Evolutionary conservation across 129 eudicot species (phyloP).

Genomic region (Escallonia rubra): DNA sequence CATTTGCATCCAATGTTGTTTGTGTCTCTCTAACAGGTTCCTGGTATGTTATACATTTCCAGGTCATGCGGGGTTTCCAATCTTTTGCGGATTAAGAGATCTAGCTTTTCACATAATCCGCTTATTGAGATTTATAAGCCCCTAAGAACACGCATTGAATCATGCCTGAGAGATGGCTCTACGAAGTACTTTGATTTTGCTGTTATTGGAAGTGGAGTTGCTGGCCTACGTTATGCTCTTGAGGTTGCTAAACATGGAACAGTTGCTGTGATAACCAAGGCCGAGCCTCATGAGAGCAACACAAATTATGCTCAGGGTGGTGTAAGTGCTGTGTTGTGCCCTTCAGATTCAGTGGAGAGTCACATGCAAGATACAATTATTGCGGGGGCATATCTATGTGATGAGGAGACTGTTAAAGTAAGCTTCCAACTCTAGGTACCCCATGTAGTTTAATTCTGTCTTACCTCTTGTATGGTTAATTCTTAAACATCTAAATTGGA

Average conservation of each 20-base stretch:
- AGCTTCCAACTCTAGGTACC: slow-evolving; percentile 12
- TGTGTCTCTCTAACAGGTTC: background rate
- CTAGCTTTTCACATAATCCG: slow-evolving; percentile 9
- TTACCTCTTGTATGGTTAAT: background rate
- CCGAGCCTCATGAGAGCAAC: slow-evolving; percentile 98
- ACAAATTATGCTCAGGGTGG: slow-evolving; percentile 99
- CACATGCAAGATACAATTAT: slow-evolving; percentile 96
- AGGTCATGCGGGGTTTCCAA: slow-evolving; percentile 62
- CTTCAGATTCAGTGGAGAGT: slow-evolving; percentile 86
- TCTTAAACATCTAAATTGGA: no score
- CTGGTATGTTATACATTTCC: background rate
- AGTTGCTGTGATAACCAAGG: slow-evolving; percentile 91
- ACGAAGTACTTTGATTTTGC: slow-evolving; percentile 75
- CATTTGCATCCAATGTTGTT: no score
- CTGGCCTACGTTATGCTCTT: slow-evolving; percentile 97
- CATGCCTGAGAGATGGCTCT: slow-evolving; percentile 46
- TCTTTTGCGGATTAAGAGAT: slow-evolving; percentile 26
- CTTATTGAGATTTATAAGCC: slow-evolving; percentile 24
- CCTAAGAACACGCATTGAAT: slow-evolving; percentile 23
- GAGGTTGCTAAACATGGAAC: slow-evolving; percentile 94
- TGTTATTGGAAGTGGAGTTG: slow-evolving; percentile 96
- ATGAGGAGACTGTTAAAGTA: slow-evolving; percentile 96
- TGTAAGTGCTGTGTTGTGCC: slow-evolving; percentile 91
- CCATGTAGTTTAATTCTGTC: background rate
- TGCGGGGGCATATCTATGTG: slow-evolving; percentile 95